A percentile compares a stretch with the other conserved stretches of the same genome.
phyloP scores from a whole-genome alignment of 2,329 filamentous ascomycete species.

The Cordyceps farinosa region DNA sequence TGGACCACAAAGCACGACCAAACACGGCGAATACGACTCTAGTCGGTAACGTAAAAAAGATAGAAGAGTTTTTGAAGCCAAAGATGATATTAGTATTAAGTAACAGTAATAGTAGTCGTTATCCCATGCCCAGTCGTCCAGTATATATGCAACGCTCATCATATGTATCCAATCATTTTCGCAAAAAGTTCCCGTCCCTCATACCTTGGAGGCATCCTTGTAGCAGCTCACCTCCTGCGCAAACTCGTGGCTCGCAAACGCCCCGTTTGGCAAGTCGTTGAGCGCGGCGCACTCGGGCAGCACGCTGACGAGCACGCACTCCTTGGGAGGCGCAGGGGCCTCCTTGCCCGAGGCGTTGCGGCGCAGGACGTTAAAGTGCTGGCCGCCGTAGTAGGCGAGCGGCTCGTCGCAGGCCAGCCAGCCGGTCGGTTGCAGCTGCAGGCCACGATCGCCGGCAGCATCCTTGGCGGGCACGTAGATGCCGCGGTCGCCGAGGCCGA shows the following conservation, averaged over 20 bases:
- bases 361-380: slow-evolving; percentile 31
- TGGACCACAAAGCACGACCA: too few relatives aligned
- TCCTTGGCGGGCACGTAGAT: slow-evolving; percentile 28
- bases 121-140: too few relatives aligned
- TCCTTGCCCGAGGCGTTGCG: slow-evolving; percentile 23
- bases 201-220: slow-evolving; percentile 26
- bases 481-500: slow-evolving; percentile 29
- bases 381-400: slow-evolving; percentile 33
- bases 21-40: too few relatives aligned
- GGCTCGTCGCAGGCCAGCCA: slow-evolving; percentile 37
- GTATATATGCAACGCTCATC: too few relatives aligned
- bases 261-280: slow-evolving; percentile 28
- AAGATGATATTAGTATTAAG: too few relatives aligned
- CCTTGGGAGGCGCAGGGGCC: slow-evolving; percentile 26
- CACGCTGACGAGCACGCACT: slow-evolving; percentile 36
- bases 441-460: slow-evolving; percentile 21
- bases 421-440: slow-evolving; percentile 28
- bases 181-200: background rate
- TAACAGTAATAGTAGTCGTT: too few relatives aligned
- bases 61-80: too few relatives aligned
- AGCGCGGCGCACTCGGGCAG: slow-evolving; percentile 37
- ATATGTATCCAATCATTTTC: background rate
- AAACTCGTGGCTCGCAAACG: slow-evolving; percentile 32
- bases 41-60: too few relatives aligned
- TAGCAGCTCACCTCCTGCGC: slow-evolving; percentile 33